These are phyloP conservation scores for Nannizzia gypsea DNA, from an alignment of 2,329 filamentous ascomycete genomes.

Conservation along the genomic window DNA sequence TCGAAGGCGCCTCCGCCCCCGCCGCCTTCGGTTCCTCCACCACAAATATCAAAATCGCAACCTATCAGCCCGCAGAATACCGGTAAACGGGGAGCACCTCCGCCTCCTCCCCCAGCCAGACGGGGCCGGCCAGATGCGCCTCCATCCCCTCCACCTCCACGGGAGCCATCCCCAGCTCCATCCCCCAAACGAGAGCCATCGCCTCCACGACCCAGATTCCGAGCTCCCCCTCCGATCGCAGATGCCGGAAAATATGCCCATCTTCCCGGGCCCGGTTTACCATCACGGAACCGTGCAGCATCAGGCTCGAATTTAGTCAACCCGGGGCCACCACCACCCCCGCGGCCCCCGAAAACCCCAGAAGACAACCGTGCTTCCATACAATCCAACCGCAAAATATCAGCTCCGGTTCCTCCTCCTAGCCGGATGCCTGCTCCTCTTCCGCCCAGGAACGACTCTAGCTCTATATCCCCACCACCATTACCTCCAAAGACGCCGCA, in stretches of 20 bases:
- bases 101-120: constrained; percentile 44
- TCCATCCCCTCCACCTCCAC: constrained; percentile 17
- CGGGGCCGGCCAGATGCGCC: constrained; percentile 34
- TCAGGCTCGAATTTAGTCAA: constrained; percentile 38
- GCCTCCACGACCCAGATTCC: constrained; percentile 61
- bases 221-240: constrained; percentile 73
- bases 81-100: constrained; percentile 49
- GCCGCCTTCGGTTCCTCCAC: constrained; percentile 43
- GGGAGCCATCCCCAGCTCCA: constrained; percentile 43
- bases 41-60: constrained; percentile 27
- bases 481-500: constrained; percentile 43
- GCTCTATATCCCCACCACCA: constrained; percentile 32
- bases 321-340: constrained; percentile 51
- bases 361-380: constrained; percentile 56
- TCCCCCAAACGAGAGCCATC: constrained; percentile 58
- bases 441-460: constrained; percentile 22
- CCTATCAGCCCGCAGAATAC: constrained; percentile 51
- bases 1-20: constrained; percentile 52
- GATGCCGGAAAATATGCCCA: constrained; percentile 81
- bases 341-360: constrained; percentile 51
- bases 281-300: constrained; percentile 40
- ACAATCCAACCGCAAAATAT: constrained; percentile 50
- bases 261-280: constrained; percentile 35
- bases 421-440: constrained; percentile 46
- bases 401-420: constrained; percentile 61